Percentiles rank a stretch among this genome's conserved stretches.
phyloP scores from a whole-genome alignment of 257 asterid genomes.

The Nicotiana tabacum region DNA sequence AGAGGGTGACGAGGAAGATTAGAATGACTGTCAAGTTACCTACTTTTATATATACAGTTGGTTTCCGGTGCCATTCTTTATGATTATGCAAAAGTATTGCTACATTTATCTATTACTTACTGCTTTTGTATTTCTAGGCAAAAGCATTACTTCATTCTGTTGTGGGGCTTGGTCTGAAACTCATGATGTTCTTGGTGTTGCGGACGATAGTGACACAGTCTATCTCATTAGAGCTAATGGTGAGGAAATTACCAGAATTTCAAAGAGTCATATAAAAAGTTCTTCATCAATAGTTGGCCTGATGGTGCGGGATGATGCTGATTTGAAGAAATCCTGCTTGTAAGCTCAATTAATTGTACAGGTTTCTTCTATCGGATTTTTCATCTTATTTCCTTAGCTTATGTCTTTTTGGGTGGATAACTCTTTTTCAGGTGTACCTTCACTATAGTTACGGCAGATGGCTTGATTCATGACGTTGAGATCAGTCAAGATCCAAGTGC shows the following conservation, averaged over 20 bases:
- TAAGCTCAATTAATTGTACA: constrained; percentile 32
- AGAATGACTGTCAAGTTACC: neutral
- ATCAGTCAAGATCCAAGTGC: constrained; percentile 82
- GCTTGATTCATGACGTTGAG: constrained; percentile 77
- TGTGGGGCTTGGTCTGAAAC: constrained; percentile 93
- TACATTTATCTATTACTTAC: neutral
- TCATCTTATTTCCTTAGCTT: constrained; percentile 22
- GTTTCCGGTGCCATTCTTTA: neutral
- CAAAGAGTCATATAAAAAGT: constrained; percentile 55
- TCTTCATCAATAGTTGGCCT: constrained; percentile 70
- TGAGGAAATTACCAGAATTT: constrained; percentile 78
- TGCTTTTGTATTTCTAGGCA: constrained; percentile 43
- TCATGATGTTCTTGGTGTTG: constrained; percentile 89
- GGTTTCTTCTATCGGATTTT: constrained; percentile 16
- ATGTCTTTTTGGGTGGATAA: constrained; percentile 20
- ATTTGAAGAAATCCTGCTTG: constrained; percentile 61
- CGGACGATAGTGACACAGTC: constrained; percentile 62
- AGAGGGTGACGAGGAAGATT: neutral
- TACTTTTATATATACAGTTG: neutral
- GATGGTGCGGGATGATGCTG: constrained; percentile 53
- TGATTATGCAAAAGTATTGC: neutral
- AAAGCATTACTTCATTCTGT: constrained; percentile 36
- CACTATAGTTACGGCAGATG: constrained; percentile 68
- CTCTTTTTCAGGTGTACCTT: constrained; percentile 70
- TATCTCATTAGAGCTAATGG: constrained; percentile 81